Conservation (phyloP, 257 asterid species). For the Solanum ossicruentum region DNA sequence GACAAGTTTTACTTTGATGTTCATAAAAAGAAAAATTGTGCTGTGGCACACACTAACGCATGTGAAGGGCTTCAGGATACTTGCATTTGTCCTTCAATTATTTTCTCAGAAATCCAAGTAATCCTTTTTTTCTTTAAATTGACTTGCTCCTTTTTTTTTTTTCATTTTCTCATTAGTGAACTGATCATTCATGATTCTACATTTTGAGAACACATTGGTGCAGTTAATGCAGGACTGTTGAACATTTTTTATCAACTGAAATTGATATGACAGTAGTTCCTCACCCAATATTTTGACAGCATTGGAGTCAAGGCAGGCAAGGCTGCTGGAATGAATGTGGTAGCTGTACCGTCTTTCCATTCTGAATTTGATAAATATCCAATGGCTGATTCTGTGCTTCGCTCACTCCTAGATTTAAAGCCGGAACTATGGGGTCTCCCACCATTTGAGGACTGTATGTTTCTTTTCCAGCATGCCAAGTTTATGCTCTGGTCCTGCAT, state of each 20-base stretch:
- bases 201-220: not conserved
- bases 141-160: not conserved
- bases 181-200: not conserved
- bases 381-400: constrained; percentile 57
- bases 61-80: not conserved
- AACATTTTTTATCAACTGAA: not conserved
- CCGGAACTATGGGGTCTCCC: constrained; percentile 92
- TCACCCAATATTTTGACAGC: constrained; percentile 23
- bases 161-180: not conserved
- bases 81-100: not conserved
- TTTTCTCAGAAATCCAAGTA: not conserved
- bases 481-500: not conserved
- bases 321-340: constrained; percentile 84
- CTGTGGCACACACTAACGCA: not conserved
- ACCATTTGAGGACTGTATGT: constrained; percentile 58
- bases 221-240: not conserved
- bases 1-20: not conserved
- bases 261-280: not conserved
- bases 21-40: not conserved
- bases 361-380: constrained; percentile 40
- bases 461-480: not conserved
- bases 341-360: constrained; percentile 76
- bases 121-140: not conserved
- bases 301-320: constrained; percentile 86
- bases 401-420: constrained; percentile 58